Base-by-base conservation (phyloP, 805 yeast genomes). In the Cyberlindnera nakhonratchasimensis region DNA sequence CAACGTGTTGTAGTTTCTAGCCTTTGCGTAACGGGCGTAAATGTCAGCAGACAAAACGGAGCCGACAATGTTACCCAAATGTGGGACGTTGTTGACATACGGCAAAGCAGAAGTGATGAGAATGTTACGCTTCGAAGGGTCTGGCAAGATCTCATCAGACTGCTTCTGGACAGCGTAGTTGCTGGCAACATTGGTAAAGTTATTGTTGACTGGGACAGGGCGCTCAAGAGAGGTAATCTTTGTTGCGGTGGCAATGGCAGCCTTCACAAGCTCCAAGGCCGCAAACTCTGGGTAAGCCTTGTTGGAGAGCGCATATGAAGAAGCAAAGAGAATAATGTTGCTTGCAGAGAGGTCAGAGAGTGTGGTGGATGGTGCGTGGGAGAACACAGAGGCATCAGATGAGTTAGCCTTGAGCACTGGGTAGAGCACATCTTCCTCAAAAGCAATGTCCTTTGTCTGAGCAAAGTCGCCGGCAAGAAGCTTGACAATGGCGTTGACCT, bases 81-180 rank as follows among this genome's bases (percentile, higher is more conserved):
- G 99, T 34, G 99, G 99, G 39, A 93, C 99, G 61, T 93, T 93
- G 69, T 93, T 93, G 42, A 93, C 99, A 57, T 93, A 93, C 10
- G 99, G 99, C 57, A 93, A 76, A 25, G 99, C 98, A 20, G 98
- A 90, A 2, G 98, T 91, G 59, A 93, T 82, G 54, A 93, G 70
- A 43, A 91, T 77, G 66, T 93, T 93, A 59, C 84, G 77, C 76
- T 19, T 74, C 70, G 53, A 77, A 77, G 53, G 51, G 24, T 52
- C 53, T 44, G 98, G 99, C 39, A 75, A 54, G 48, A 82, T 73
- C 39, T 72, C 73, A 26, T 45, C 53, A 6, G 48, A 56, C 29
- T 51, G 56, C 21, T 59, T 37, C 39, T 61, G 48, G 11, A 64
- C 55, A 7, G 39, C 43, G 18, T 51, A 51, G 6, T 62, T 62